Conservation (phyloP, 2,329 filamentous ascomycete genomes). For the Dactylellina cionopaga region DNA sequence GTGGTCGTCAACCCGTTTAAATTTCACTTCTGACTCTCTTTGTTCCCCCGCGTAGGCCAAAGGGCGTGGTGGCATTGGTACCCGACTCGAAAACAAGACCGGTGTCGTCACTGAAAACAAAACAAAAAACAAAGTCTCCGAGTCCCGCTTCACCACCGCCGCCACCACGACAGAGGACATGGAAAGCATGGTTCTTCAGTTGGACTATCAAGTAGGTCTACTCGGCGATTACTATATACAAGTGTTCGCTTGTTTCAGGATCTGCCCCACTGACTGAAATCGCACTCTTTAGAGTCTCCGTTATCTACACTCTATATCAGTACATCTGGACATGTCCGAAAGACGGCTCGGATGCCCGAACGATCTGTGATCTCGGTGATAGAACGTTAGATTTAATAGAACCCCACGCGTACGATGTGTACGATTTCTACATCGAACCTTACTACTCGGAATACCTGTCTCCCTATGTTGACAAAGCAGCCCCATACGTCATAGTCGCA, state of each 20-base stretch:
- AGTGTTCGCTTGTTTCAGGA: neutral
- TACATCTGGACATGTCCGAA: slow-evolving; percentile 54
- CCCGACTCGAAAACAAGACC: slow-evolving; percentile 25
- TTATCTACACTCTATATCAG: slow-evolving; percentile 45
- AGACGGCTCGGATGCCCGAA: slow-evolving; percentile 67
- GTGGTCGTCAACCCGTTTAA: too few species aligned
- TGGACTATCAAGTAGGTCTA: slow-evolving; percentile 13
- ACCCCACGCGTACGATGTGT: slow-evolving; percentile 85
- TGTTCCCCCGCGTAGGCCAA: slow-evolving; percentile 20
- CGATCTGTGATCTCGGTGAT: slow-evolving; percentile 85
- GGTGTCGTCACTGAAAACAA: slow-evolving; percentile 25
- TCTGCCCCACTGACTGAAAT: neutral
- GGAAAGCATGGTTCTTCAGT: slow-evolving; percentile 29
- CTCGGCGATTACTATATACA: neutral
- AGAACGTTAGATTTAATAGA: slow-evolving; percentile 70
- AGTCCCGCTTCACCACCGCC: slow-evolving; percentile 29
- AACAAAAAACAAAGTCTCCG: slow-evolving; percentile 55
- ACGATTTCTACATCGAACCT: slow-evolving; percentile 81
- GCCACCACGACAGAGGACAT: slow-evolving; percentile 34
- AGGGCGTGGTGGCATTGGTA: slow-evolving; percentile 42
- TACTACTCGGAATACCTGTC: slow-evolving; percentile 79
- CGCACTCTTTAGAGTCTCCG: slow-evolving; percentile 13
- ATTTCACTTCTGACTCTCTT: slow-evolving; percentile 3
- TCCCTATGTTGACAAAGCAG: slow-evolving; percentile 67
- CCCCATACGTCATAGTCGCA: slow-evolving; percentile 73